Base-by-base conservation (phyloP, 495 filamentous ascomycete species). In the Aspergillus affinis region DNA sequence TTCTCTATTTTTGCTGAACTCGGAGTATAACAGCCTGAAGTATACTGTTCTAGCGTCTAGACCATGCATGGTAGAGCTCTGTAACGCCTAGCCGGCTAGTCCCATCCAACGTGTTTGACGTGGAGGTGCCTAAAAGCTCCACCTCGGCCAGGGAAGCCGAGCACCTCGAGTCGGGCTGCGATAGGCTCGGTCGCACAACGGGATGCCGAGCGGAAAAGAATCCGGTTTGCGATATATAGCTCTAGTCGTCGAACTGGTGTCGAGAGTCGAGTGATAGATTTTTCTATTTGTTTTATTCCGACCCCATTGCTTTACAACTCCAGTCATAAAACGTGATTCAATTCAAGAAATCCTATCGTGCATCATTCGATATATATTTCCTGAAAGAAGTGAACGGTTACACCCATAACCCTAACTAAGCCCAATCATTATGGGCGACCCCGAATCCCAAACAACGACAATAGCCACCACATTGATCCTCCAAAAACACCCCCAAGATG, bases 371-470 rank as follows among this genome's bases (percentile, higher is more conserved):
- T n/a, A n/a, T n/a, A n/a, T 32, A 32, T 32, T 32, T 12, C 30
- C 30, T 8, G 6, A 15, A 41, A 2, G 4, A 4, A 26, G 2
- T 26, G 23, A 8, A 41, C 36, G 36, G 36, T 15, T 41, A 41
- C 36, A 41, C 12, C 36, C 36, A 10, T 15, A 41, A 41, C 36
- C 36, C 36, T 41, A 41, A 41, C 36, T 32, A 10, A 32, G 1
- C 29, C 29, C 36, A 41, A 12, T 10, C 36, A 8, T 0, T 15
- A 58, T 58, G 55, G 47, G 46, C 12, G 20, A 57, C 19, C 52
- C 60, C 49, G 71, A 70, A 48, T 57, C 66, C 3, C 55, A 45
- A 18, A 17, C 47, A 9, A 10, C 55, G 10, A 48, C 6, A 17
- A 59, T 65, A n/a, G 58, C 36, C 6, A 2, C 30, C 26, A 60